These are phyloP conservation scores for Rhodofomes roseus DNA, from an alignment of 1,284 basidiomycete species.

Conservation along the genomic window DNA sequence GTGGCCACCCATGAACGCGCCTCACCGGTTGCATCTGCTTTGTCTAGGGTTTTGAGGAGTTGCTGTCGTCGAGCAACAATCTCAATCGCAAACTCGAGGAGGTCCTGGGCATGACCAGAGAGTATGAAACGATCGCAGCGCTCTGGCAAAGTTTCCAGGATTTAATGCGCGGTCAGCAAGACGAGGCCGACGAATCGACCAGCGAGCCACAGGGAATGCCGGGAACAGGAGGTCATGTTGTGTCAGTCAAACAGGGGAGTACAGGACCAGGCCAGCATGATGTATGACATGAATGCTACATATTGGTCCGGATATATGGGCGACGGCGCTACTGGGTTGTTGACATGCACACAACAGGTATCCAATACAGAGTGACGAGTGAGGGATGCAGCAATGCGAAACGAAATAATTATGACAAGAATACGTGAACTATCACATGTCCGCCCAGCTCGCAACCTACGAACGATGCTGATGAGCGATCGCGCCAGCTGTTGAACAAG, in stretches of 20 bases:
- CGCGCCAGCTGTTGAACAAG: background rate
- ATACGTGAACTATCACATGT: conserved; percentile 40
- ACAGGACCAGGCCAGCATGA: conserved; percentile 17
- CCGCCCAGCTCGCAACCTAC: conserved; percentile 72
- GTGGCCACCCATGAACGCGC: background rate
- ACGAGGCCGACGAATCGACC: conserved; percentile 29
- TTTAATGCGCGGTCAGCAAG: conserved; percentile 60
- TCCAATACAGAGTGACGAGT: conserved; percentile 42
- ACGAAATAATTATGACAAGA: conserved; percentile 27
- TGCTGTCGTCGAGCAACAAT: conserved; percentile 84
- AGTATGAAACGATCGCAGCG: conserved; percentile 86
- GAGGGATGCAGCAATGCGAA: conserved; percentile 23
- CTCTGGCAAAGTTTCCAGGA: conserved; percentile 85
- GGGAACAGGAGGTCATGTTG: conserved; percentile 66
- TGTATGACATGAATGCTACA: conserved; percentile 9
- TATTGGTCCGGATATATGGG: conserved; percentile 20
- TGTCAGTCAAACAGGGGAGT: conserved; percentile 34
- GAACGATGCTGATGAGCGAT: background rate
- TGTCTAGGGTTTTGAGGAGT: conserved; percentile 82
- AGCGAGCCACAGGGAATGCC: conserved; percentile 43
- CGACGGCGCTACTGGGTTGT: conserved; percentile 9
- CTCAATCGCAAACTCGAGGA: conserved; percentile 92
- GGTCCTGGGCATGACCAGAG: conserved; percentile 86
- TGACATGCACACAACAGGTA: conserved; percentile 38
- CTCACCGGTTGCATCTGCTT: background rate